These are phyloP conservation scores for Globisporangium takayamanum DNA, from an alignment of 352 stramenopile genomes.

Conservation along the genomic window DNA sequence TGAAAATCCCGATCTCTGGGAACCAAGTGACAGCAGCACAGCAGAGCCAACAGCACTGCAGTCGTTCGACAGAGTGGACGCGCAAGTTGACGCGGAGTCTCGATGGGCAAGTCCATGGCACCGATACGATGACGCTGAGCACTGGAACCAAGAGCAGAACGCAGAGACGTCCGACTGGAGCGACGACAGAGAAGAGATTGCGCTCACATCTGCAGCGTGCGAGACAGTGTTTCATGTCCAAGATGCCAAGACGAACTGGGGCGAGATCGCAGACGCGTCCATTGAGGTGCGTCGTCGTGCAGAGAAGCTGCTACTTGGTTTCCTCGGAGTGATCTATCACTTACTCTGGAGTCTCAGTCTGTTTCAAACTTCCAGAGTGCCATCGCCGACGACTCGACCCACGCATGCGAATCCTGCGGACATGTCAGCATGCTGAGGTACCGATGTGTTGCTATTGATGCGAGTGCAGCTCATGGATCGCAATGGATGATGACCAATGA, in stretches of 20 bases:
- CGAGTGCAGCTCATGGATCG: too few species aligned
- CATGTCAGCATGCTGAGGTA: too few species aligned
- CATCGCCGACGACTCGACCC: too few species aligned
- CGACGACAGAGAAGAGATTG: background rate
- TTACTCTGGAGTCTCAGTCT: too few species aligned
- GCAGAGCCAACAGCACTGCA: background rate
- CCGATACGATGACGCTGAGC: background rate
- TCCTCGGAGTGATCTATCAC: too few species aligned
- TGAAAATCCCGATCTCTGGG: background rate
- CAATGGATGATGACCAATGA: too few species aligned
- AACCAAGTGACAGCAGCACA: background rate
- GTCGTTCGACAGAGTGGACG: too few species aligned
- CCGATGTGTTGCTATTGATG: too few species aligned
- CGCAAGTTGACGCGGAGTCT: too few species aligned
- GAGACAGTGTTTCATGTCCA: slow-evolving; percentile 12
- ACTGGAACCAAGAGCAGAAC: background rate
- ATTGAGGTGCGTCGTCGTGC: background rate
- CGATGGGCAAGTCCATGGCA: too few species aligned
- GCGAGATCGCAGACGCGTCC: background rate
- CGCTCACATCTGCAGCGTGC: too few species aligned
- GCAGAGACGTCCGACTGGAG: background rate
- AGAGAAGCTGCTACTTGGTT: background rate
- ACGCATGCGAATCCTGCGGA: too few species aligned
- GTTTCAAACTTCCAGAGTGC: background rate
- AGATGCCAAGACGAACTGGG: slow-evolving; percentile 15